Conservation (phyloP, 2,329 filamentous ascomycete species). For the Aschersonia sp. region DNA sequence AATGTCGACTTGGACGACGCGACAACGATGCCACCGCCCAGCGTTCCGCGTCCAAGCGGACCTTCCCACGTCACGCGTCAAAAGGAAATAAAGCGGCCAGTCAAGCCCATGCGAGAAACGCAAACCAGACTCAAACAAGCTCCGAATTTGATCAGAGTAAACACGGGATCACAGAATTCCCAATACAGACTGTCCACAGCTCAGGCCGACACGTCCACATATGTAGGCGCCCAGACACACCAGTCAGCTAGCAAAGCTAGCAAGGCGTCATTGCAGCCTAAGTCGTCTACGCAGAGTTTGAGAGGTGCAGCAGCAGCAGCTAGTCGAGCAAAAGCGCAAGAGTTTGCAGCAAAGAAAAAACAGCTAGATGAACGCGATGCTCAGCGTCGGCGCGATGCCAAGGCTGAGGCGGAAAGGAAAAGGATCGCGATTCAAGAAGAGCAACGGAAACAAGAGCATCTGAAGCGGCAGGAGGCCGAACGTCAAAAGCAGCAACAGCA, state of each 20-base stretch:
- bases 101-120: conserved; percentile 47
- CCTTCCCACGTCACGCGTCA: too few relatives aligned
- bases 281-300: conserved; percentile 41
- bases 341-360: conserved; percentile 66
- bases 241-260: conserved; percentile 50
- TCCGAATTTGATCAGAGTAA: conserved; percentile 57
- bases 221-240: conserved; percentile 20
- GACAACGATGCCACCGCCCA: too few relatives aligned
- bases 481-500: conserved; percentile 46
- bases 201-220: conserved; percentile 29
- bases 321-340: conserved; percentile 55
- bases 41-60: too few relatives aligned
- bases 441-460: conserved; percentile 43
- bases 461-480: conserved; percentile 45
- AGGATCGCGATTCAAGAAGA: conserved; percentile 52
- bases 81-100: conserved; percentile 24
- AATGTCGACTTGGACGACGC: too few relatives aligned
- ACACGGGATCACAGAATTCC: conserved; percentile 46
- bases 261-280: conserved; percentile 47
- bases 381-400: conserved; percentile 66
- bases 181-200: conserved; percentile 44
- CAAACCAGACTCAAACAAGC: conserved; percentile 46
- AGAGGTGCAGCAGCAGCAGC: conserved; percentile 45
- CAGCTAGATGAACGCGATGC: conserved; percentile 73
- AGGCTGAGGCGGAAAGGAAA: conserved; percentile 68